Percentiles rank a stretch among this genome's conserved stretches.
phyloP scores from a whole-genome alignment of 768 basidiomycete species.

The Agrocybe pediades region DNA sequence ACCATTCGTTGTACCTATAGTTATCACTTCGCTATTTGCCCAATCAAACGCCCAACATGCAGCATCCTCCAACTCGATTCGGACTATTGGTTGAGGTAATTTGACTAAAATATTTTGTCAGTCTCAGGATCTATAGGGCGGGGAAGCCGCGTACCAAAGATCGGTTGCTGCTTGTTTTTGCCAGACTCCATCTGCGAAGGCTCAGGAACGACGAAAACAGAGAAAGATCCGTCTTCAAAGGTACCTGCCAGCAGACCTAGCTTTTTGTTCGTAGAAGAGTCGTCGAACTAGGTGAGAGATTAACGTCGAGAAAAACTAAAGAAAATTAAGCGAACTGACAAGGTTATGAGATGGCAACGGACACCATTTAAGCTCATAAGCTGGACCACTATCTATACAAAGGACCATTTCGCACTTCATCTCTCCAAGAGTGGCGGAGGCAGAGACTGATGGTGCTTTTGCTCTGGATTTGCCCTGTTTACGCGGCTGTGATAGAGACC shows the following conservation, averaged over 20 bases:
- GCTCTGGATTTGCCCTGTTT: background rate
- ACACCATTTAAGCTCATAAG: constrained; percentile 89
- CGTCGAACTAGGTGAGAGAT: constrained; percentile 17
- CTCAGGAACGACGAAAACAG: constrained; percentile 78
- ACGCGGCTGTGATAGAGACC: constrained; percentile 50
- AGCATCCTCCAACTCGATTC: constrained; percentile 75
- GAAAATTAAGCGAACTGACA: constrained; percentile 19
- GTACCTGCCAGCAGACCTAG: constrained; percentile 84
- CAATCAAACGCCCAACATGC: constrained; percentile 85
- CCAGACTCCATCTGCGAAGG: constrained; percentile 51
- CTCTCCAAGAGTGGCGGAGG: constrained; percentile 36
- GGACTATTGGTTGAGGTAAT: constrained; percentile 63
- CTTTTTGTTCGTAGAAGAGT: constrained; percentile 44
- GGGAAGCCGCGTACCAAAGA: constrained; percentile 42
- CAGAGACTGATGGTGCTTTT: background rate
- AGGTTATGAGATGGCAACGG: constrained; percentile 81
- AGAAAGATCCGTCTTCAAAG: constrained; percentile 86
- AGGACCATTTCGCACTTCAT: constrained; percentile 84
- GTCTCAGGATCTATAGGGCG: background rate
- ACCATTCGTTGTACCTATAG: constrained; percentile 88
- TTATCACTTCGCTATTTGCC: constrained; percentile 83
- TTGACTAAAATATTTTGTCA: constrained; percentile 42
- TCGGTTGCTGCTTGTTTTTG: constrained; percentile 33
- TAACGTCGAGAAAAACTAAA: background rate
- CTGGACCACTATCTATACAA: constrained; percentile 80